These are phyloP conservation scores for Neocucurbitaria cava DNA, from an alignment of 2,329 filamentous ascomycete species.

Conservation along the genomic window DNA sequence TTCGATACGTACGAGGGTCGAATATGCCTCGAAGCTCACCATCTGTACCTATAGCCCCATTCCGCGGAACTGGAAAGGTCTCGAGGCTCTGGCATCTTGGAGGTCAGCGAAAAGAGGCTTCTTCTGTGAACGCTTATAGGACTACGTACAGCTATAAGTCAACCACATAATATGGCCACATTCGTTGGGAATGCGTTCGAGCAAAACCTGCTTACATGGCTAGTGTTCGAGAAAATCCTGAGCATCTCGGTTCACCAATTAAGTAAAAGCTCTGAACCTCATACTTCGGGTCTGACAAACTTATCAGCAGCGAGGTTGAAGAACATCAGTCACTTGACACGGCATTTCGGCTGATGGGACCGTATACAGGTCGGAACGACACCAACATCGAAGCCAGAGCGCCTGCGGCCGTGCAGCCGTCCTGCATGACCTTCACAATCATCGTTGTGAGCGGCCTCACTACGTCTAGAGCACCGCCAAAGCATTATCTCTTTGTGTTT, in stretches of 20 bases:
- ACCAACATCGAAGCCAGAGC: not conserved
- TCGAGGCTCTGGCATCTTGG: not conserved
- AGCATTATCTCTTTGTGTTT: not conserved
- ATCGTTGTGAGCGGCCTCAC: not conserved
- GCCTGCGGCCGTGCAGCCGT: not conserved
- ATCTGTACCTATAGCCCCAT: not conserved
- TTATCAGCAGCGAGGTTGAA: not conserved
- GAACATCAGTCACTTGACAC: not conserved
- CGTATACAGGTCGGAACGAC: not conserved
- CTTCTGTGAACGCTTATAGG: not conserved
- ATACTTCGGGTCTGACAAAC: not conserved
- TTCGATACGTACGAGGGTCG: too few species aligned
- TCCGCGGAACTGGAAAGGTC: not conserved
- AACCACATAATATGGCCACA: not conserved
- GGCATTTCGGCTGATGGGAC: not conserved
- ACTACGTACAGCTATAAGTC: not conserved
- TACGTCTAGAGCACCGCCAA: not conserved
- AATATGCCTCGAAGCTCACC: not conserved
- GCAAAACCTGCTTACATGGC: not conserved
- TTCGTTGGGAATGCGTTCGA: not conserved
- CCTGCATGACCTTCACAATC: not conserved
- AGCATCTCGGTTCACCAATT: not conserved
- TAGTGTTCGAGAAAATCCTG: not conserved
- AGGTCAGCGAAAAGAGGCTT: not conserved
- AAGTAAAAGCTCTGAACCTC: not conserved